Conservation (phyloP, 306 rosid species). For the Quercus mongolica region DNA sequence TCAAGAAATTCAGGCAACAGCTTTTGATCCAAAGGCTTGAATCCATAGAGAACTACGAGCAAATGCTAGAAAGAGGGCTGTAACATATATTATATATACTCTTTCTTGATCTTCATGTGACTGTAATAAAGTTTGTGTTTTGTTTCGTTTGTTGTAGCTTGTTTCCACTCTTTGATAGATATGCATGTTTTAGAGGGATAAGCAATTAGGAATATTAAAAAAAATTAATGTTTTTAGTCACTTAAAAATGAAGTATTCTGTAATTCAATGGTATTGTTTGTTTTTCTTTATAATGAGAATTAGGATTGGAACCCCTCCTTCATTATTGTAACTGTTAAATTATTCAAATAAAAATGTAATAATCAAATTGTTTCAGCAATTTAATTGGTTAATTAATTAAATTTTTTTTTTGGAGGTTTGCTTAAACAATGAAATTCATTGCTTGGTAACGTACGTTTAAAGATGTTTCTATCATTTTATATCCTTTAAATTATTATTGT, state of each 20-base stretch:
- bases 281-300: too few relatives aligned
- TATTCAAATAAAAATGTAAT: too few relatives aligned
- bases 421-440: too few relatives aligned
- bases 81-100: neutral
- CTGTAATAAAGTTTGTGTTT: neutral
- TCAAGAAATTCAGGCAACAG: slow-evolving; percentile 79
- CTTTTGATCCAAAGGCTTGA: slow-evolving; percentile 77
- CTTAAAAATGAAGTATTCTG: neutral
- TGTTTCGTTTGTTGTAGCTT: slow-evolving; percentile 14
- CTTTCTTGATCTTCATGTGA: neutral
- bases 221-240: neutral
- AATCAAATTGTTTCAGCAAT: too few relatives aligned
- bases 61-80: slow-evolving; percentile 71
- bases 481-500: too few relatives aligned
- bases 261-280: too few relatives aligned
- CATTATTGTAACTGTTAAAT: too few relatives aligned
- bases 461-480: too few relatives aligned
- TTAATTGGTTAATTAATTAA: too few relatives aligned
- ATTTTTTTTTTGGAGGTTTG: too few relatives aligned
- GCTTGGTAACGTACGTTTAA: too few relatives aligned
- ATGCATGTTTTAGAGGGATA: slow-evolving; percentile 11
- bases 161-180: neutral
- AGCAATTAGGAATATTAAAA: slow-evolving; percentile 1
- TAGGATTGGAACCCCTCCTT: too few relatives aligned
- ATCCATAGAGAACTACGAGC: slow-evolving; percentile 75